Evolutionary conservation across 768 basidiomycete genomes (phyloP), one percentile per base, ranked within the genome.

Genomic region (Clathrus columnatus): DNA sequence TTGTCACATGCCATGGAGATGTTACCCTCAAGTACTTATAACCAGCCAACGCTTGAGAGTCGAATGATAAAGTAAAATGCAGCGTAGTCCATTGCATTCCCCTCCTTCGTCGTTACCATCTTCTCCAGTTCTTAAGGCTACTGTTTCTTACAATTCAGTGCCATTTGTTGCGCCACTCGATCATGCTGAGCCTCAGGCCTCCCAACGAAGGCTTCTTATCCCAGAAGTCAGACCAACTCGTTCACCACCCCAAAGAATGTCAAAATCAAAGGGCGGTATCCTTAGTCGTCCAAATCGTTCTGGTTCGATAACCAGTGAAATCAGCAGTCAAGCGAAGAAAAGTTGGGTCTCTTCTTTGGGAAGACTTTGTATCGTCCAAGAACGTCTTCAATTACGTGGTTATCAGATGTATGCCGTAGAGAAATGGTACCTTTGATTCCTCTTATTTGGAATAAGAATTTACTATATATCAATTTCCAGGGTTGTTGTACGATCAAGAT

Each of bases 341-440:
- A 47, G 36, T 45, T 55, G 54, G 54, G 45, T 55, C 24, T 55
- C 45, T 44, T 8, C 17, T 4, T 24, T 55, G 21, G 54, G 54
- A 24, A 55, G 20, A 30, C n/a, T 55, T 43, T 45, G 48, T 45
- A 46, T 80, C 54, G 73, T 74, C 7, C 70, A 76, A 32, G 73
- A 78, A 29, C 67, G 69, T 17, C 61, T 82, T 46, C 69, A 80
- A 45, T 64, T 87, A 21, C 64, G 72, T 18, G 83, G 84, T 1
- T 89, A 83, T 69, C 89, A 91, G 69, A 74, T 91, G 54, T 92
- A 91, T 65, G 89, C 87, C 0, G 90, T 92, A 7, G 85, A 91
- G 73, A 86, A 86, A 67, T 91, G 89, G 87, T 82, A 28, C 21
- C 58, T 51, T 7, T n/a, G 49, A n/a, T 14, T 5, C 27, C 6